phyloP scores from a whole-genome alignment of 768 basidiomycete genomes.

The Russula earlei region DNA sequence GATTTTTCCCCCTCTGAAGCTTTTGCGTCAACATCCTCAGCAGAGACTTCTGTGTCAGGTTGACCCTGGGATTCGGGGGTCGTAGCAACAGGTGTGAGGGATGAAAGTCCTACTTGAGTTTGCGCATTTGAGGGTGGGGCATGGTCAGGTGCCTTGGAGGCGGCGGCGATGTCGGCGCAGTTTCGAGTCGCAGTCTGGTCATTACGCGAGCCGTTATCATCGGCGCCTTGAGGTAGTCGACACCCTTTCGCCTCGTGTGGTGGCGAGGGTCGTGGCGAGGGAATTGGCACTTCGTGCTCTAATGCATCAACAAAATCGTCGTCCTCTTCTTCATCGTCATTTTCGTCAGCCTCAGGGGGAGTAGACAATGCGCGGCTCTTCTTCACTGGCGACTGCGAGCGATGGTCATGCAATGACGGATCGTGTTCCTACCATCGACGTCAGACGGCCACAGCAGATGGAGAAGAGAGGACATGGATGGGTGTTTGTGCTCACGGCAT shows the following conservation, averaged over 20 bases:
- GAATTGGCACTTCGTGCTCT: slow-evolving; percentile 26
- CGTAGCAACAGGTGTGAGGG: not conserved
- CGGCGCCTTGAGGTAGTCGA: slow-evolving; percentile 72
- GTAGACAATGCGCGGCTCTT: slow-evolving; percentile 62
- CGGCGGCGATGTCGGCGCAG: not conserved
- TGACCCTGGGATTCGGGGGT: slow-evolving; percentile 1
- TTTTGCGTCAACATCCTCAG: not conserved
- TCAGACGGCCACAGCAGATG: not conserved
- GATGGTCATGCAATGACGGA: slow-evolving; percentile 34
- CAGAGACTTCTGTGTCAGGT: not conserved
- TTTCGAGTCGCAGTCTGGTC: slow-evolving; percentile 26
- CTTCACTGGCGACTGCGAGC: slow-evolving; percentile 58
- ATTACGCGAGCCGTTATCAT: slow-evolving; percentile 66
- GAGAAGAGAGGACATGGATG: not conserved
- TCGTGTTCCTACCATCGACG: not conserved
- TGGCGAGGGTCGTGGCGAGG: slow-evolving; percentile 37
- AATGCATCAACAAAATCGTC: slow-evolving; percentile 11
- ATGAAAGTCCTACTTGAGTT: not conserved
- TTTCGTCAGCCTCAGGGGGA: slow-evolving; percentile 44
- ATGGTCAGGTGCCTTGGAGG: not conserved
- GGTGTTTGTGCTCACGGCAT: slow-evolving; percentile 24
- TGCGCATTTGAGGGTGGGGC: slow-evolving; percentile 27
- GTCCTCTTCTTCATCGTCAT: slow-evolving; percentile 29
- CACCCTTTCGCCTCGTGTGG: slow-evolving; percentile 68
- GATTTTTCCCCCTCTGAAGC: not conserved